phyloP scores from a whole-genome alignment of 768 basidiomycete genomes.

The Steccherinum ochraceum region DNA sequence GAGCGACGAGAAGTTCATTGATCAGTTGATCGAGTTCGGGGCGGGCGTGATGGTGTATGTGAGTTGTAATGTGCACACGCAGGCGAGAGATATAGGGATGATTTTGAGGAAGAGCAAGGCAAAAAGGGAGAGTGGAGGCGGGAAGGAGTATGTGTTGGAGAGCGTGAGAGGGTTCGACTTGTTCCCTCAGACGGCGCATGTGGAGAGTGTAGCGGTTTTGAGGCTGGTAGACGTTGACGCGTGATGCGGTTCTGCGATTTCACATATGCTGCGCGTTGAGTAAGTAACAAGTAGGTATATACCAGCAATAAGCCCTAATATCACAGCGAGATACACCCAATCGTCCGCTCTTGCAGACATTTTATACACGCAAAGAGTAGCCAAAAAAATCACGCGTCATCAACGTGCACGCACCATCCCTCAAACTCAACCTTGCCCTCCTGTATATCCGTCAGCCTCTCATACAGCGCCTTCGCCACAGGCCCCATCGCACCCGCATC shows the following conservation, averaged over 20 bases:
- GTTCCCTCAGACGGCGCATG: conserved; percentile 95
- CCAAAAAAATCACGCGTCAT: too few species aligned
- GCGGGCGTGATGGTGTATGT: conserved; percentile 78
- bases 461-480: conserved; percentile 65
- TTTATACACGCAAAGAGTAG: too few species aligned
- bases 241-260: too few species aligned
- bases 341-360: too few species aligned
- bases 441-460: conserved; percentile 72
- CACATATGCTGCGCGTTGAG: too few species aligned
- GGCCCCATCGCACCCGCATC: conserved; percentile 42
- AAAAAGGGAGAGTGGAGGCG: conserved; percentile 26
- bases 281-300: too few species aligned
- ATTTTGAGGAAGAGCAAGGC: conserved; percentile 44
- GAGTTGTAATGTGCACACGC: conserved; percentile 93
- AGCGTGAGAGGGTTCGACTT: conserved; percentile 87
- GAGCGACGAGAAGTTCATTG: conserved; percentile 73
- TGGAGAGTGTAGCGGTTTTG: conserved; percentile 60
- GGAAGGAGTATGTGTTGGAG: conserved; percentile 66
- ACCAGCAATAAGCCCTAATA: too few species aligned
- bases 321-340: too few species aligned
- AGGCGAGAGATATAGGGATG: conserved; percentile 81
- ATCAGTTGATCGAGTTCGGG: conserved; percentile 69
- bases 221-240: conserved; percentile 31
- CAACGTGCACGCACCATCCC: conserved; percentile 39
- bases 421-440: conserved; percentile 57